phyloP scores from a whole-genome alignment of 352 stramenopile genomes.

The Phytophthora pluvialis region DNA sequence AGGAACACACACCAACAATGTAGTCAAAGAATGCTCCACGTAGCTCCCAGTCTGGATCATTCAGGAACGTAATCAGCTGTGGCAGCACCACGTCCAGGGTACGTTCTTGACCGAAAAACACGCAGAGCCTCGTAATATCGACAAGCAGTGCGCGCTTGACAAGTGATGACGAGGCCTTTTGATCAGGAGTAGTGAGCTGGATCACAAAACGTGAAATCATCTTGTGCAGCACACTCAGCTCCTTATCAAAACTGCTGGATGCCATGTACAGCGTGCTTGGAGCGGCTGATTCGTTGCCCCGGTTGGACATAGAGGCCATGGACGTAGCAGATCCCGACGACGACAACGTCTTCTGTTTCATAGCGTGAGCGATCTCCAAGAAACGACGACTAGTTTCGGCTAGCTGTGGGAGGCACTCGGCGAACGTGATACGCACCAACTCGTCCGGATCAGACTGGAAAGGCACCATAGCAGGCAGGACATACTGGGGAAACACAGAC shows the following conservation, averaged over 20 bases:
- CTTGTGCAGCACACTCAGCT: conserved; percentile 92
- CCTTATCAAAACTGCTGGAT: conserved; percentile 92
- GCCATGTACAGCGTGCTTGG: conserved; percentile 58
- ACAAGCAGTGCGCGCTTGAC: conserved; percentile 95
- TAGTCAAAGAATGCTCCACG: conserved; percentile 92
- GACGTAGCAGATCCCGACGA: conserved; percentile 47
- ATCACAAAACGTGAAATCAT: conserved; percentile 95
- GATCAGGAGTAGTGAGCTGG: conserved; percentile 90
- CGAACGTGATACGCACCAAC: conserved; percentile 95
- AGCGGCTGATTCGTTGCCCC: conserved; percentile 39
- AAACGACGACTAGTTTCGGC: conserved; percentile 94
- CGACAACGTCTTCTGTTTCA: conserved; percentile 77
- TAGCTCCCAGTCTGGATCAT: conserved; percentile 94
- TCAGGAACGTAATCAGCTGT: conserved; percentile 97
- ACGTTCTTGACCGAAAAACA: conserved; percentile 96
- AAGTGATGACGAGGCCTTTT: conserved; percentile 91
- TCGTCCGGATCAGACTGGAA: conserved; percentile 92
- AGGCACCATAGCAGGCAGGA: conserved; percentile 92
- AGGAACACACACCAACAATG: conserved; percentile 94
- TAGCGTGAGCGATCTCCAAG: conserved; percentile 92
- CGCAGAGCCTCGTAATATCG: conserved; percentile 95
- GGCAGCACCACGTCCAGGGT: conserved; percentile 96
- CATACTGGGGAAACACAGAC: conserved; percentile 97
- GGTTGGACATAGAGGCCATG: conserved; percentile 45
- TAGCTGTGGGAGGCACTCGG: conserved; percentile 92